A percentile compares a stretch with the other conserved stretches of the same genome.
Conservation (phyloP, 1,139 yeast genomes). For the Yamadazyma conglobata region DNA sequence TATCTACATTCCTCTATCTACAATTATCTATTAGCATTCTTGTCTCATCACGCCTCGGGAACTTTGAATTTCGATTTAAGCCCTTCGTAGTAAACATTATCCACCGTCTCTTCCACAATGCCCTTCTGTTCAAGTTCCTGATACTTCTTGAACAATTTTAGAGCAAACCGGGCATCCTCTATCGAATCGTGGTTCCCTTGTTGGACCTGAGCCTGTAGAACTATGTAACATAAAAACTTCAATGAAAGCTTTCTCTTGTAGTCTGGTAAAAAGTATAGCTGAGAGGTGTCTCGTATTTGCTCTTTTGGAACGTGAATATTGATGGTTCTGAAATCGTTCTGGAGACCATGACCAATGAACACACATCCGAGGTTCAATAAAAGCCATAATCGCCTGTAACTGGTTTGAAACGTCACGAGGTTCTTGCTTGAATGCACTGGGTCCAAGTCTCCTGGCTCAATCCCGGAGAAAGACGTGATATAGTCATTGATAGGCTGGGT, state of each 20-base stretch:
- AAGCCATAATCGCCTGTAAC: slow-evolving; percentile 87
- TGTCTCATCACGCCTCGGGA: slow-evolving; percentile 25
- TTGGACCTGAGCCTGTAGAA: slow-evolving; percentile 76
- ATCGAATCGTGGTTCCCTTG: slow-evolving; percentile 94
- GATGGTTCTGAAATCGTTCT: slow-evolving; percentile 89
- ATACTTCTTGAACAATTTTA: slow-evolving; percentile 71
- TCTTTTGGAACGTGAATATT: slow-evolving; percentile 80
- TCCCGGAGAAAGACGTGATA: slow-evolving; percentile 87
- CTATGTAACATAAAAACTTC: slow-evolving; percentile 79
- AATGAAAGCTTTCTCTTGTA: slow-evolving; percentile 77
- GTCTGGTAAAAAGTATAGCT: slow-evolving; percentile 68
- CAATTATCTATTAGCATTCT: no score
- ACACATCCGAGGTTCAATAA: slow-evolving; percentile 83
- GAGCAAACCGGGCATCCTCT: slow-evolving; percentile 91
- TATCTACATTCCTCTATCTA: no score
- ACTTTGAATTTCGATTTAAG: slow-evolving; percentile 41
- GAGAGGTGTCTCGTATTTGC: slow-evolving; percentile 89
- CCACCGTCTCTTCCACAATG: slow-evolving; percentile 57
- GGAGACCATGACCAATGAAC: slow-evolving; percentile 92
- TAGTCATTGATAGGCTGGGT: slow-evolving; percentile 74
- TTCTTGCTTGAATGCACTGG: slow-evolving; percentile 63
- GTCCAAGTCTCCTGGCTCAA: slow-evolving; percentile 86
- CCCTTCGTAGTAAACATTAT: slow-evolving; percentile 76
- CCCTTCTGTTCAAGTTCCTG: slow-evolving; percentile 57
- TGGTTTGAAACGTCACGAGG: slow-evolving; percentile 76